Evolutionary conservation across 768 basidiomycete genomes (phyloP).

Genomic region (Tylopilus intermedius): DNA sequence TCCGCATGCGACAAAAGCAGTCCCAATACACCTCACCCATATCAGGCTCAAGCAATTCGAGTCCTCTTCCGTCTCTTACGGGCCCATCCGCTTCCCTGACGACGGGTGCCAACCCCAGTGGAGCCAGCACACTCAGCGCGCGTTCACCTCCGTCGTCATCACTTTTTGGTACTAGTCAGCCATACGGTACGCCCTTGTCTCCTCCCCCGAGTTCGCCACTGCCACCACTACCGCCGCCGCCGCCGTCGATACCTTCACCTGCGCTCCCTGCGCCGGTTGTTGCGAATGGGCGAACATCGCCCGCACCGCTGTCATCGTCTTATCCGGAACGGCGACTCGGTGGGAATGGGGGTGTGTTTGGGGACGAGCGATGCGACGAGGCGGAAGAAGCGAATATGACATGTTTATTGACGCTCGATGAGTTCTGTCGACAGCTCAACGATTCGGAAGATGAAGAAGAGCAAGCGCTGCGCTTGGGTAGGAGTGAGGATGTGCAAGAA

Average conservation of each 20-base stretch:
- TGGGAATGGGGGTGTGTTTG: neutral
- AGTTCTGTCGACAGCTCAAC: conserved; percentile 18
- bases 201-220: conserved; percentile 23
- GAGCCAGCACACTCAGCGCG: neutral
- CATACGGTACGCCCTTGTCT: conserved; percentile 14
- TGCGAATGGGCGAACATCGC: conserved; percentile 17
- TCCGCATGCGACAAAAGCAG: neutral
- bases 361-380: conserved; percentile 1
- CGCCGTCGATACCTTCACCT: conserved; percentile 14
- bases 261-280: conserved; percentile 10
- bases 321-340: neutral
- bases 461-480: neutral
- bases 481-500: neutral
- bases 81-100: neutral
- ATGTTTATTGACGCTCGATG: conserved; percentile 24
- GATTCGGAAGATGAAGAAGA: conserved; percentile 12
- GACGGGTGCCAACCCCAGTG: neutral
- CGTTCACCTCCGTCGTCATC: conserved; percentile 6
- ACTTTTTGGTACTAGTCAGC: conserved; percentile 1
- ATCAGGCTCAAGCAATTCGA: too few species aligned
- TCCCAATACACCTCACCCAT: too few species aligned
- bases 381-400: conserved; percentile 17
- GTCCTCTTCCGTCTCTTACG: too few species aligned
- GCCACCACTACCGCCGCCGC: conserved; percentile 14
- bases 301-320: neutral